Evolutionary conservation across 768 basidiomycete species (phyloP), one percentile per base, ranked within the genome.

Genomic region (Tulasnella sp.): DNA sequence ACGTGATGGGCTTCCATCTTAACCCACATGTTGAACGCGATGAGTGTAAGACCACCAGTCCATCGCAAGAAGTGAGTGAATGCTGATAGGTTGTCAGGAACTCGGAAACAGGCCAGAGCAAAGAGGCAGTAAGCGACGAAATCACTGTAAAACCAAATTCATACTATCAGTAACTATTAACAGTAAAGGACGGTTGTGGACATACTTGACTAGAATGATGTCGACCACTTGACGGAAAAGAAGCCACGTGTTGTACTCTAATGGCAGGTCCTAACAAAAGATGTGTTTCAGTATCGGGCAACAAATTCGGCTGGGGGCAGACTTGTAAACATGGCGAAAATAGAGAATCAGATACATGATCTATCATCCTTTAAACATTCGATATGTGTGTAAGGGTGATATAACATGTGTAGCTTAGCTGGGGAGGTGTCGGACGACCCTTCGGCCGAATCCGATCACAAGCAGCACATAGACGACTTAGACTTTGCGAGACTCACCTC

Each of bases 1-100:
- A 98, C 91, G 56, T 91, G 80, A 70, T 99, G 96, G 0, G 96
- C 96, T 68, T 98, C 95, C 1, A 87, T 88, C 70, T 99, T 99
- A 63, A 99, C 92, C 93, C 94, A 98, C 34, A 98, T 78, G 70
- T 99, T 98, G 78, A 98, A 98, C 21, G 78, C 80, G 68, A 98
- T 92, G 24, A 99, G 75, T 0, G 81, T 78, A 61, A 88, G 69
- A 3, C 96, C 96, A 21, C 86, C 85, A 47, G 86, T 72, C 95
- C 95, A 99, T 65, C 90, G 90, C 72, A 91, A 78, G 63, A 86
- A 69, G 69, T 97, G 93, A 17, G 89, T 78, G 8, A 76, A 68
- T 45, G 78, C 52, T 0, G 91, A 88, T 29, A 96, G 78, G 44
- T 81, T 84, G 34, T 83, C 76, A 0, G 94, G 92, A 24, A 92